These are phyloP conservation scores for Punctularia strigosozonata DNA, from an alignment of 768 basidiomycete species.

Conservation along the genomic window DNA sequence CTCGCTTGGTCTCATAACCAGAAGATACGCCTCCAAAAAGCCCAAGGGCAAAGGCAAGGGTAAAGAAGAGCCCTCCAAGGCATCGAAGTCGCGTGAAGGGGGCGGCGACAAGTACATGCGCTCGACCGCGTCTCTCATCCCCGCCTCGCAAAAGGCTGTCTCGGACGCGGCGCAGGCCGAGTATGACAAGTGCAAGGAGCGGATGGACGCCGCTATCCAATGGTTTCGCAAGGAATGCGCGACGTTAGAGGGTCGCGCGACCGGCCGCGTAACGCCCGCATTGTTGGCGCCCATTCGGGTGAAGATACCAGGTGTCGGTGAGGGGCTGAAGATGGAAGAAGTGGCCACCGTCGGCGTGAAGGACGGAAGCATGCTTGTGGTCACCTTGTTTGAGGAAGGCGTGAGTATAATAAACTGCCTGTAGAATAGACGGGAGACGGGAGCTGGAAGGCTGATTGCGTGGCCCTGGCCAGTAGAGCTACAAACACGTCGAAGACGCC, in stretches of 20 bases:
- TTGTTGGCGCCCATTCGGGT: conserved; percentile 62
- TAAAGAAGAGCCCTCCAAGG: too few relatives aligned
- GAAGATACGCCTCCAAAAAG: too few relatives aligned
- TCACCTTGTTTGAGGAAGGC: conserved; percentile 70
- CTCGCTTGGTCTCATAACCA: too few relatives aligned
- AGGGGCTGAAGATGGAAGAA: conserved; percentile 43
- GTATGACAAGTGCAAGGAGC: conserved; percentile 47
- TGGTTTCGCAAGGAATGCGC: conserved; percentile 72
- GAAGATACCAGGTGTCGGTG: conserved; percentile 18
- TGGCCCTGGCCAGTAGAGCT: conserved; percentile 38
- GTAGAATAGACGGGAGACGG: too few relatives aligned
- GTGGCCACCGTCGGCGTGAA: conserved; percentile 72
- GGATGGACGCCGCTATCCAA: conserved; percentile 56
- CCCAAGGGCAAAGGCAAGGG: too few relatives aligned
- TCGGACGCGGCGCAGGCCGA: conserved; percentile 43
- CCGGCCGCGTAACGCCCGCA: conserved; percentile 65
- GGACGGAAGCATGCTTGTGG: conserved; percentile 60
- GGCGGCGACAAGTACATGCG: too few relatives aligned
- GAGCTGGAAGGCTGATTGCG: conserved; percentile 1
- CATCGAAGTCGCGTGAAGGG: too few relatives aligned
- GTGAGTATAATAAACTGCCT: conserved; percentile 28
- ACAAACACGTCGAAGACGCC: conserved; percentile 66
- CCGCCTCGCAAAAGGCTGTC: conserved; percentile 55
- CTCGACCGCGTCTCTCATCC: conserved; percentile 52
- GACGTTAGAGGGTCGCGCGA: conserved; percentile 57